Conservation (phyloP, 2,329 filamentous ascomycete species). For the Colletotrichum cuscutae region DNA sequence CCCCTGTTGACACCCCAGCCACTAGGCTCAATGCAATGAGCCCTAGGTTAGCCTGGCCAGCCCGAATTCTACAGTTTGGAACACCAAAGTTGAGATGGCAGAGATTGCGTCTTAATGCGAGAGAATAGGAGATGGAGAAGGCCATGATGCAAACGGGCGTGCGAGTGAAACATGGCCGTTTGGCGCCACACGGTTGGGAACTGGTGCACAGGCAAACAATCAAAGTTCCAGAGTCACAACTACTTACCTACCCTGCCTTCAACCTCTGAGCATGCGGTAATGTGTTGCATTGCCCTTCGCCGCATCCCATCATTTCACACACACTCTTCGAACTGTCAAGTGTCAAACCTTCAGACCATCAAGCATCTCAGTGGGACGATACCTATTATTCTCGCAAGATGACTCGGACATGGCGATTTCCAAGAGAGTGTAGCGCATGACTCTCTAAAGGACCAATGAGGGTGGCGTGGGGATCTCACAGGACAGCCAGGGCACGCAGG, state of each 20-base stretch:
- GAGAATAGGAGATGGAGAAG: background rate
- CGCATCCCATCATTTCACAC: background rate
- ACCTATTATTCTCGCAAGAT: constrained; percentile 1
- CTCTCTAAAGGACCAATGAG: constrained; percentile 2
- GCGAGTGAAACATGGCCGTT: constrained; percentile 32
- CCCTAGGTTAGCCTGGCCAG: constrained; percentile 11
- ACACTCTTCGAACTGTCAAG: constrained; percentile 18
- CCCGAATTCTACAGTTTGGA: constrained; percentile 10
- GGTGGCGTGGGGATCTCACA: background rate
- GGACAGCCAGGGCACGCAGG: constrained; percentile 8
- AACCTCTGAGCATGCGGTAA: background rate
- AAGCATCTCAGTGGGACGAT: background rate
- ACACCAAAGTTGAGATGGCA: constrained; percentile 32
- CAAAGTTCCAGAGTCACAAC: background rate
- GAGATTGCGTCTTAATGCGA: constrained; percentile 32
- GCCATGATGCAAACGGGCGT: constrained; percentile 23
- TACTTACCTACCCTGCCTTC: background rate
- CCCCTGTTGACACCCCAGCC: constrained; percentile 10
- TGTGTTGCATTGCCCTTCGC: background rate
- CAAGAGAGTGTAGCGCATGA: constrained; percentile 22
- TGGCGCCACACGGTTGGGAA: constrained; percentile 17
- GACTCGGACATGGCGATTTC: constrained; percentile 12
- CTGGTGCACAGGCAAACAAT: constrained; percentile 3
- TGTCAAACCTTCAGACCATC: background rate
- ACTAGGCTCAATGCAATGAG: constrained; percentile 9